Evolutionary conservation across 148 eudicot genomes (phyloP).

Genomic region (Fagopyrum homotropicum): DNA sequence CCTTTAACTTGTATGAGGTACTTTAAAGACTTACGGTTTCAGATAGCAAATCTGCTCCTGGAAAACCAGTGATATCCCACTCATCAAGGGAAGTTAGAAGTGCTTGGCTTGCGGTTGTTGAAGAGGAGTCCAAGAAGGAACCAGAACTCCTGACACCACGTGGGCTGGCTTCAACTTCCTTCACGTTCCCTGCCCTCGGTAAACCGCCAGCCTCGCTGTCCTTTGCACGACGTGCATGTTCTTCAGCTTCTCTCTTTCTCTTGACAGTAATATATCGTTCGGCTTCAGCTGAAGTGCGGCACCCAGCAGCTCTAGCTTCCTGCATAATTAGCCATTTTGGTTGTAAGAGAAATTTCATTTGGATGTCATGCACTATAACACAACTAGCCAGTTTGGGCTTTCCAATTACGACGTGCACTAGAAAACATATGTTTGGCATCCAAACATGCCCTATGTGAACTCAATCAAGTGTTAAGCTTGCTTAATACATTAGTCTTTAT

Average conservation of each 20-base stretch:
- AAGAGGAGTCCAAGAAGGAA: constrained; percentile 28
- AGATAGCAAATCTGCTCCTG: constrained; percentile 83
- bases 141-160: constrained; percentile 11
- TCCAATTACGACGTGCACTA: neutral
- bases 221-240: constrained; percentile 45
- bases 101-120: constrained; percentile 28
- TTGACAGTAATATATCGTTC: constrained; percentile 58
- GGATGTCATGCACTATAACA: too few relatives aligned
- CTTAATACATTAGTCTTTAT: neutral
- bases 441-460: neutral
- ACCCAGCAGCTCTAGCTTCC: constrained; percentile 98
- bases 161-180: constrained; percentile 23
- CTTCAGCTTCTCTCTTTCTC: constrained; percentile 72
- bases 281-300: constrained; percentile 83
- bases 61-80: constrained; percentile 76
- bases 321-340: constrained; percentile 20
- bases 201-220: constrained; percentile 44
- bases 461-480: neutral
- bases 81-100: constrained; percentile 39
- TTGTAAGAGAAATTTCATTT: neutral
- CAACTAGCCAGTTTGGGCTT: neutral
- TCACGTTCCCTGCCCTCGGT: too few relatives aligned
- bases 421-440: neutral
- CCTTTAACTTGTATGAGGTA: too few relatives aligned
- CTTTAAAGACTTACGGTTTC: constrained; percentile 50